Conservation (phyloP, 306 rosid species). For the Astragalus membranaceus region DNA sequence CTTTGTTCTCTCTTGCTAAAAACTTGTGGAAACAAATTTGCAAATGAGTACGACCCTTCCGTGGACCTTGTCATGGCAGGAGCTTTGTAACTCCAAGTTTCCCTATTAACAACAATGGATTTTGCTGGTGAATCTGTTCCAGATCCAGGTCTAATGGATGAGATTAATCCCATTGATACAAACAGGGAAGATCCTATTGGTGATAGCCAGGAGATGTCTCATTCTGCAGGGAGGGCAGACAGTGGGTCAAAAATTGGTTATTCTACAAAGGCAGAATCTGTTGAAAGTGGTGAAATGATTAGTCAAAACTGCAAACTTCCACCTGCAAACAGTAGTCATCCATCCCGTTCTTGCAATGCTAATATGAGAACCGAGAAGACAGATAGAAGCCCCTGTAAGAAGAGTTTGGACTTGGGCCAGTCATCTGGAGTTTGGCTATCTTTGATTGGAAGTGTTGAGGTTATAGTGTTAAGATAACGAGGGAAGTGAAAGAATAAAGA, state of each 20-base stretch:
- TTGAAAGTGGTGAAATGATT: constrained; percentile 90
- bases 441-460: not conserved
- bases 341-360: constrained; percentile 76
- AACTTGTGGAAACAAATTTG: too few relatives aligned
- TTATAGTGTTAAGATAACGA: not conserved
- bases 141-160: constrained; percentile 92
- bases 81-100: too few relatives aligned
- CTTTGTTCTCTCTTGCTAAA: too few relatives aligned
- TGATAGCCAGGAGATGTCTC: too few relatives aligned
- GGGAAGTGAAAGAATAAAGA: not conserved
- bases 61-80: too few relatives aligned
- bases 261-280: too few relatives aligned
- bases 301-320: constrained; percentile 64
- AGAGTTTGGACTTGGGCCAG: not conserved
- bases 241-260: too few relatives aligned
- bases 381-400: not conserved
- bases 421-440: not conserved
- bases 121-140: constrained; percentile 93
- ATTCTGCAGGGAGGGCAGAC: too few relatives aligned
- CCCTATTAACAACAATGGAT: too few relatives aligned
- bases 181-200: constrained; percentile 88
- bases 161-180: constrained; percentile 74
- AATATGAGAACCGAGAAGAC: constrained; percentile 8
- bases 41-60: too few relatives aligned
- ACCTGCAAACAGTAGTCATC: constrained; percentile 49